Percentiles rank a stretch among this genome's conserved stretches.
These are phyloP conservation scores for Polyporus tsugae DNA, from an alignment of 1,284 basidiomycete species.

Conservation along the genomic window DNA sequence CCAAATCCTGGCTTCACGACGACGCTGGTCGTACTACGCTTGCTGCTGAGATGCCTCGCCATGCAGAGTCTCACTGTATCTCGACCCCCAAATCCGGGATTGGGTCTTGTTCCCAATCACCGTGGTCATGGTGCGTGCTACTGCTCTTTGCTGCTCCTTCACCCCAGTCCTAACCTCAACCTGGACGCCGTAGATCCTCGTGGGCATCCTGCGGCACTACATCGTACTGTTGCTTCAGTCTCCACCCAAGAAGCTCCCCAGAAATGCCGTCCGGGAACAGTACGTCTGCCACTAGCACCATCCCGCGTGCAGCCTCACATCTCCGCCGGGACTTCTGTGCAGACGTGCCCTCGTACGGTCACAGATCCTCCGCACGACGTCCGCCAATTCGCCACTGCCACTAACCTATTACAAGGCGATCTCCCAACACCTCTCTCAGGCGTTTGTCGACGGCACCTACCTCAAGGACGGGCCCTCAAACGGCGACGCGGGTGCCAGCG, in stretches of 20 bases:
- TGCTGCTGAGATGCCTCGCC: neutral
- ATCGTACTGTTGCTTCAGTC: slow-evolving; percentile 89
- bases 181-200: slow-evolving; percentile 73
- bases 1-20: neutral
- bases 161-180: slow-evolving; percentile 2
- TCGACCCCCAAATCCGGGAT: slow-evolving; percentile 93
- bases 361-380: slow-evolving; percentile 83
- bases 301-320: slow-evolving; percentile 15
- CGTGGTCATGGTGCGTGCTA: slow-evolving; percentile 85
- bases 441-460: slow-evolving; percentile 80
- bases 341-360: slow-evolving; percentile 89
- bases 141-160: neutral
- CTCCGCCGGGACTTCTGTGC: slow-evolving; percentile 16
- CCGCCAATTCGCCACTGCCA: slow-evolving; percentile 83
- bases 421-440: slow-evolving; percentile 74
- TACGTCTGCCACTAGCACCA: slow-evolving; percentile 52
- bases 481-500: slow-evolving; percentile 57
- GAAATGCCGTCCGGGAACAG: slow-evolving; percentile 92
- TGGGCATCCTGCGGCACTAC: slow-evolving; percentile 94
- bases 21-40: neutral
- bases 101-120: slow-evolving; percentile 98
- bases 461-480: slow-evolving; percentile 86
- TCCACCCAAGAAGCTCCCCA: slow-evolving; percentile 82
- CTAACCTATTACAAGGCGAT: slow-evolving; percentile 79
- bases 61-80: slow-evolving; percentile 77